A percentile compares a stretch with the other conserved stretches of the same genome.
Evolutionary conservation across 352 stramenopile genomes (phyloP).

Genomic region (Phytophthora palmivora): DNA sequence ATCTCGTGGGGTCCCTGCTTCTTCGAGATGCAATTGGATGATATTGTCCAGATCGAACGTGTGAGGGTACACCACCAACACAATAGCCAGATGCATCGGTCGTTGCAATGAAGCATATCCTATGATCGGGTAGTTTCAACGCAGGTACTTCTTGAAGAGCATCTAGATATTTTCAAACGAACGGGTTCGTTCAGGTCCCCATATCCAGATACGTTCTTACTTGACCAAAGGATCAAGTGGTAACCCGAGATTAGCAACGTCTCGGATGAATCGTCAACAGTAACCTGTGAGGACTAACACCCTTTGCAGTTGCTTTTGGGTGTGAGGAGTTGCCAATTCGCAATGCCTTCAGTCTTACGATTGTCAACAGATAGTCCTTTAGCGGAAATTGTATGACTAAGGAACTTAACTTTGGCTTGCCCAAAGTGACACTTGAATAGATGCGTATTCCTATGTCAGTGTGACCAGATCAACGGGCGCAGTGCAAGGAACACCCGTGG

Average conservation of each 20-base stretch:
- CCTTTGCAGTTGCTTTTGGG: slow-evolving; percentile 24
- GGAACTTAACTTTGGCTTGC: slow-evolving; percentile 21
- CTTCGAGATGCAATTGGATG: slow-evolving; percentile 32
- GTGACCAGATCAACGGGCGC: no score
- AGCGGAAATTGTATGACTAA: no score
- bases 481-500: no score
- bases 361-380: slow-evolving; percentile 31
- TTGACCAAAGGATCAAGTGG: slow-evolving; percentile 35
- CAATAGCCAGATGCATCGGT: no score
- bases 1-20: slow-evolving; percentile 8
- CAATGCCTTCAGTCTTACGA: slow-evolving; percentile 34
- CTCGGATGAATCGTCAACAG: slow-evolving; percentile 39
- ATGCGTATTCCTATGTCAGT: no score
- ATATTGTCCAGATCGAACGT: slow-evolving; percentile 19
- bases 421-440: slow-evolving; percentile 38
- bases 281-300: slow-evolving; percentile 38
- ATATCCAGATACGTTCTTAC: slow-evolving; percentile 21
- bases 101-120: slow-evolving; percentile 34
- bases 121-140: slow-evolving; percentile 31
- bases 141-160: slow-evolving; percentile 32
- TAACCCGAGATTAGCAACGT: slow-evolving; percentile 26
- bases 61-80: slow-evolving; percentile 6
- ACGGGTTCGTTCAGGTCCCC: slow-evolving; percentile 11
- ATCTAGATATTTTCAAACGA: slow-evolving; percentile 25
- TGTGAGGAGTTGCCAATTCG: slow-evolving; percentile 10